These are phyloP conservation scores for Baorangia bicolor DNA, from an alignment of 768 basidiomycete species.

Conservation along the genomic window DNA sequence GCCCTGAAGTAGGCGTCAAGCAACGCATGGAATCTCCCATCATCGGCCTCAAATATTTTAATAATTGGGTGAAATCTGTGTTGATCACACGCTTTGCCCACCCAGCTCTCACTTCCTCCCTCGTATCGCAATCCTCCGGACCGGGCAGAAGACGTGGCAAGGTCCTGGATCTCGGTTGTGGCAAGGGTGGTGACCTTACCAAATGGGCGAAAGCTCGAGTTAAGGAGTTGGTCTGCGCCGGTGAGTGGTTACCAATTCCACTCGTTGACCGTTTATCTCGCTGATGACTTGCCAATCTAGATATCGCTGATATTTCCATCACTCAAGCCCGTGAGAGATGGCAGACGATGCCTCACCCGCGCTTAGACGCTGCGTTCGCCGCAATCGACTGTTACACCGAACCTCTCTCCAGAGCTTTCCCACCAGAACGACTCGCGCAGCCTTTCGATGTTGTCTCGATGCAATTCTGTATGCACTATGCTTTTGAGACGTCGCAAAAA, in stretches of 20 bases:
- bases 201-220: conserved; percentile 93
- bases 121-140: conserved; percentile 23
- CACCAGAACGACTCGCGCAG: conserved; percentile 54
- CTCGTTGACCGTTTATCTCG: neutral
- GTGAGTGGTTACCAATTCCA: conserved; percentile 42
- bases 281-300: conserved; percentile 39
- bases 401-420: conserved; percentile 66
- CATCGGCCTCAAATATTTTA: conserved; percentile 95
- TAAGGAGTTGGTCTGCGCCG: conserved; percentile 76
- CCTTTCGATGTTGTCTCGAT: conserved; percentile 95
- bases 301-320: conserved; percentile 86
- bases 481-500: conserved; percentile 88
- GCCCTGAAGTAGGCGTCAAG: conserved; percentile 87
- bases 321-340: conserved; percentile 83
- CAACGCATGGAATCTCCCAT: conserved; percentile 89
- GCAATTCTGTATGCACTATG: conserved; percentile 99
- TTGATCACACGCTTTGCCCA: conserved; percentile 89
- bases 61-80: conserved; percentile 99
- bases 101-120: conserved; percentile 54
- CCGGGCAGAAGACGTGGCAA: conserved; percentile 51
- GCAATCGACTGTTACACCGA: conserved; percentile 87
- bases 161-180: conserved; percentile 95
- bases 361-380: conserved; percentile 79
- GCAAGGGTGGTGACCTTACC: conserved; percentile 96
- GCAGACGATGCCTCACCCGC: conserved; percentile 46